Percentiles rank a stretch among this genome's conserved stretches.
phyloP scores from a whole-genome alignment of 805 yeast genomes.

The Ogataea pini region DNA sequence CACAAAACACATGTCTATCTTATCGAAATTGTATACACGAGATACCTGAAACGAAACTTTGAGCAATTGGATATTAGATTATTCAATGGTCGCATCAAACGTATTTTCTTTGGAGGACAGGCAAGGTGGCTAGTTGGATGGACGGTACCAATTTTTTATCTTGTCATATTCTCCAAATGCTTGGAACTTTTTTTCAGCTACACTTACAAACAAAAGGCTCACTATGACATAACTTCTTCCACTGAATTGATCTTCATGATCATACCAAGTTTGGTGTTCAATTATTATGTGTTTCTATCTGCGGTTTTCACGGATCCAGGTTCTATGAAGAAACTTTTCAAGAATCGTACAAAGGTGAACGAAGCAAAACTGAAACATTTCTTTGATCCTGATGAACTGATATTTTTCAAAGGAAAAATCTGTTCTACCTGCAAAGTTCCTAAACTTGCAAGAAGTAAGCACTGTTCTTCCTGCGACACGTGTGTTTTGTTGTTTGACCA shows the following conservation, averaged over 20 bases:
- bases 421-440: slow-evolving; percentile 60
- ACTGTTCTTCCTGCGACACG: slow-evolving; percentile 66
- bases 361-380: slow-evolving; percentile 2
- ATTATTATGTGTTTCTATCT: slow-evolving; percentile 39
- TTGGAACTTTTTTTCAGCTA: slow-evolving; percentile 27
- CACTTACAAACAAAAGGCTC: slow-evolving; percentile 21
- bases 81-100: slow-evolving; percentile 27
- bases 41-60: slow-evolving; percentile 4
- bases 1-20: slow-evolving; percentile 23
- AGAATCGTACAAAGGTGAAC: background rate
- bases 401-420: slow-evolving; percentile 38
- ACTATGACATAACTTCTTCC: slow-evolving; percentile 8
- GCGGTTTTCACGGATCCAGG: slow-evolving; percentile 50
- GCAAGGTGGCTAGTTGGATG: slow-evolving; percentile 36
- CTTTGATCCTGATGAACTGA: slow-evolving; percentile 43
- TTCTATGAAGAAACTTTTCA: slow-evolving; percentile 19
- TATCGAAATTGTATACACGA: slow-evolving; percentile 8
- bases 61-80: slow-evolving; percentile 25
- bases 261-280: slow-evolving; percentile 32
- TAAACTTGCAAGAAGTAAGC: slow-evolving; percentile 76
- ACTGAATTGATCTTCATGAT: slow-evolving; percentile 30
- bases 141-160: slow-evolving; percentile 46
- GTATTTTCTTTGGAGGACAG: slow-evolving; percentile 11
- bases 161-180: slow-evolving; percentile 36
- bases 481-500: slow-evolving; percentile 69